Evolutionary conservation across 164 flowering plant species (phyloP), one percentile per base, ranked within the genome.

Genomic region (Magnolia sinica): DNA sequence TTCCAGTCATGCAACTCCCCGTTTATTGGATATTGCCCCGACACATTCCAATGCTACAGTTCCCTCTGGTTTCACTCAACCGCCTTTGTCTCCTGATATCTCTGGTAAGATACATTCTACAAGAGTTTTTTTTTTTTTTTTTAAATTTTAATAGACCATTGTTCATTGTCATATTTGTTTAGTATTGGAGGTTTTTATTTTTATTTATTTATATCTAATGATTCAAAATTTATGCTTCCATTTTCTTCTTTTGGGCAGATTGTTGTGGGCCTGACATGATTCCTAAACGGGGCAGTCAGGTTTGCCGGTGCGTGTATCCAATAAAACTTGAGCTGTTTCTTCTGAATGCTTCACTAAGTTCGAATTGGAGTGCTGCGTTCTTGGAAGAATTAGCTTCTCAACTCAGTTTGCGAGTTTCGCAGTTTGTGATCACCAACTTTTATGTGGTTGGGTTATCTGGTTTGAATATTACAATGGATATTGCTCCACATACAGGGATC

Each of bases 221-320:
- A 51, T 50, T 55, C 77, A 83, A 74, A 76, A 59, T 64, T 74
- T 31, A 29, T 52, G 59, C 29, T 27, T 50, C 18, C 50, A 37
- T 70, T 52, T 79, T 70, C 29, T 58, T 58, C 20, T 1, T 68
- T 80, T 61, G 81, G 58, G 27, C 92, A 93, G 98, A 84, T 74
- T 93, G 98, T 81, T 95, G 98, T 87, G 82, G 80, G 81, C 88
- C 87, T 71, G 88, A 87, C 76, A 92, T 84, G 90, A 93, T 93
- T 74, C 83, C 78, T 75, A 91, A 88, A 83, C 91, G 87, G 76
- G 98, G 85, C 63, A 88, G 81, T 80, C 82, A 23, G 59, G 88
- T 79, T 77, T 96, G 99, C 83, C 95, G 88, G 24, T 96, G 99
- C 81, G 99, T 91, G 22, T 96, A 93, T 87, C 99, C 99, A 61